These are phyloP conservation scores for Hsuehochloa calcarea DNA, from an alignment of 176 grass and related monocot species.

Conservation along the genomic window DNA sequence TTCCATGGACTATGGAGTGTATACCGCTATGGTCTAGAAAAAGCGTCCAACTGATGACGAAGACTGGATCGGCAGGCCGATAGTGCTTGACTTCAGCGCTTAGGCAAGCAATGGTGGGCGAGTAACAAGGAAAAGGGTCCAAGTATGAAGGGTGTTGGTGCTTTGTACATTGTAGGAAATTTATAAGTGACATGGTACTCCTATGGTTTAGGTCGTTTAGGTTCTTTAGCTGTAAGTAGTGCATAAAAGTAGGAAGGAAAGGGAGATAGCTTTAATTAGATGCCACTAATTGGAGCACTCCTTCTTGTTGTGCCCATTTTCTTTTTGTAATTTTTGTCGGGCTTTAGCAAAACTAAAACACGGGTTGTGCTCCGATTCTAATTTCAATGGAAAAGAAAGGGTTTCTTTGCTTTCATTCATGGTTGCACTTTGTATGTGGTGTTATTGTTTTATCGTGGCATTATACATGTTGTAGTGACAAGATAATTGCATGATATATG, in stretches of 20 bases:
- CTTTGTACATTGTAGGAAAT: conserved; percentile 59
- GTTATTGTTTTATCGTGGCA: background rate
- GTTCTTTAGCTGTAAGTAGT: conserved; percentile 16
- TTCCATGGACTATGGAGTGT: conserved; percentile 73
- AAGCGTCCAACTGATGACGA: conserved; percentile 68
- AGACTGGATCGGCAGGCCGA: conserved; percentile 61
- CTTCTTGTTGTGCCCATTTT: conserved; percentile 45
- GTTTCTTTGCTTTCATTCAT: conserved; percentile 6
- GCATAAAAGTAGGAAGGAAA: conserved; percentile 65
- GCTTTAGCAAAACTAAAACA: conserved; percentile 31
- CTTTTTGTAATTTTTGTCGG: conserved; percentile 40
- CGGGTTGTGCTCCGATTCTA: conserved; percentile 54
- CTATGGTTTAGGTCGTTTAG: conserved; percentile 16
- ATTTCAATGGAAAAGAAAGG: conserved; percentile 44
- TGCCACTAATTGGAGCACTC: conserved; percentile 53
- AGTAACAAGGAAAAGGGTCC: conserved; percentile 68
- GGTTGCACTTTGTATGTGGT: background rate
- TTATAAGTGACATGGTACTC: conserved; percentile 31
- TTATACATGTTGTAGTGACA: too few relatives aligned
- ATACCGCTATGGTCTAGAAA: conserved; percentile 53
- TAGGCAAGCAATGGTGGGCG: conserved; percentile 56
- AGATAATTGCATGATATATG: too few relatives aligned
- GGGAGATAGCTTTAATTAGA: conserved; percentile 51
- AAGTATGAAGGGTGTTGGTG: conserved; percentile 47
- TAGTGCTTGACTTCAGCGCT: conserved; percentile 66